Base-by-base conservation (phyloP, 1,284 basidiomycete species). In the Cystobasidium slooffiae region DNA sequence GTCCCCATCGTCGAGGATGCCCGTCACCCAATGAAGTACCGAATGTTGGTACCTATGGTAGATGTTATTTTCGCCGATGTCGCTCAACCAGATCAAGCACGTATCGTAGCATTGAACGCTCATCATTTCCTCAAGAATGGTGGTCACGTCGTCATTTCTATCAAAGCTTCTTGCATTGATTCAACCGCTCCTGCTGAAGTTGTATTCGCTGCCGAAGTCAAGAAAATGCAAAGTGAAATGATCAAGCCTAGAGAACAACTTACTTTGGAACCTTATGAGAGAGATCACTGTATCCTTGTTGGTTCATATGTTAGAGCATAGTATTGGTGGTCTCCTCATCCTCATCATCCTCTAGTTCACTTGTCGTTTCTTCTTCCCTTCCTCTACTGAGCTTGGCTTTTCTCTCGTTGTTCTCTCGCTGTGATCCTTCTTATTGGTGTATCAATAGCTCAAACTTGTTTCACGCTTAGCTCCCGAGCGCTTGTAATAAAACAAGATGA, bases 131-230 rank as follows among this genome's bases (percentile, higher is more conserved):
- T 99, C 78, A 97, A 97, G 85, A 91, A 97, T 83, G 89, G 88
- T 55, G 96, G 97, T 4, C 92, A 97, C 81, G 87, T 89, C 78
- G 89, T 99, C 80, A 95, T 99, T 80, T 98, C 95, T 74, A 97
- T 99, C 89, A 99, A 99, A 87, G 97, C 97, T 62, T 95, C 92
- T 82, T 99, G 96, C 87, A 92, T 99, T 84, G 97, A 99, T 84
- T 98, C 94, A 67, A 97, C 95, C 39, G 88, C 88, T 5, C 88
- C 92, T 1, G 90, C 96, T 18, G 93, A 94, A 78, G 90, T 89
- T 31, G 92, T 98, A 52, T 99, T 98, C 80, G 91, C 92, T 3
- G 85, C 87, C 68, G 94, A 99, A 84, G 91, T 98, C 72, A 89
- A 94, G 83, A 88, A 87, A 80, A 86, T 99, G 81, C 90, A 91